Base-by-base conservation (phyloP, 495 filamentous ascomycete species). In the Apodospora peruviana region DNA sequence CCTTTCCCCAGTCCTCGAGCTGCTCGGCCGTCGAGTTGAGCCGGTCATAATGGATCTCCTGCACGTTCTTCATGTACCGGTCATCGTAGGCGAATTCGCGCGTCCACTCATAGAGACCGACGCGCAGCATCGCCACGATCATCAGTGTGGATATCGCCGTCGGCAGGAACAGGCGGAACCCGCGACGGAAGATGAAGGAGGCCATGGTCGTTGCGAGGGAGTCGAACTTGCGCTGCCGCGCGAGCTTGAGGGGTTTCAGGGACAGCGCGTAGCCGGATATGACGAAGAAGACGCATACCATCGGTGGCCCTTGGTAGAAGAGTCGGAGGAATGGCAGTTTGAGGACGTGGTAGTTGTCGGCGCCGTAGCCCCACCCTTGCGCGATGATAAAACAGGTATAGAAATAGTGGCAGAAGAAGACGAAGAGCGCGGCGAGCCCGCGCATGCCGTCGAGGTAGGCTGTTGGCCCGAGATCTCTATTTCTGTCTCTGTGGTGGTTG, bases 281-380 rank as follows among this genome's bases (percentile, higher is more conserved):
- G 44, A 88, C 81, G 65, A 87, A 88, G 70, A 89, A 89, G 43
- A 87, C 78, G 60, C 78, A 77, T 22, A 88, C 85, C 80, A 85
- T 85, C 20, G 85, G 80, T 41, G 81, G 80, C 17, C 82, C 85
- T 19, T 78, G 81, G 57, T 82, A 82, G 9, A 86, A 56, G 29
- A 90, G 71, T 43, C 85, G 75, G 8, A 88, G 18, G 51, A 90
- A 75, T 9, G 85, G 86, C 3, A 88, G 66, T 56, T 84, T 77
- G 45, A 83, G 72, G 40, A 82, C 46, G 42, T 71, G 61, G 45
- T 63, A 62, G 50, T 71, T 61, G 32, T 51, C 50, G 11, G 53
- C 44, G 16, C 40, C 42, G 41, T 48, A 52, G 47, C 68, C 68
- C 52, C 62, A 74, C 17, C 68, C 66, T 21, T 67, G 62, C 45